phyloP scores from a whole-genome alignment of 352 stramenopile genomes.

The Pythium pyrilobum region DNA sequence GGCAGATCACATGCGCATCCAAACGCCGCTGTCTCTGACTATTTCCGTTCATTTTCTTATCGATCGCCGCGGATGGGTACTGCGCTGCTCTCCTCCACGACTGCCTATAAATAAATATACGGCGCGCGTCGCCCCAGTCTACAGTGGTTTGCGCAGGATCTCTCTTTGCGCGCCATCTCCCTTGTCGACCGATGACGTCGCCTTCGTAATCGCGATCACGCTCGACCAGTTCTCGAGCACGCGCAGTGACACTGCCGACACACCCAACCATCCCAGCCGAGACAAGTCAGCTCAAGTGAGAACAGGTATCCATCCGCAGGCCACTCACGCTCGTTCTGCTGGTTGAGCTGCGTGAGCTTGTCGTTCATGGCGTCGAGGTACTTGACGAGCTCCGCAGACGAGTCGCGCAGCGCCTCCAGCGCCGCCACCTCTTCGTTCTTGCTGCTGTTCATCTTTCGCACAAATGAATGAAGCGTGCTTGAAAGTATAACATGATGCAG shows the following conservation, averaged over 20 bases:
- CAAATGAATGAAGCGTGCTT: no score
- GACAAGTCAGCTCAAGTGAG: no score
- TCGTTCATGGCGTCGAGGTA: conserved; percentile 72
- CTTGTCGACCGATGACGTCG: conserved; percentile 24
- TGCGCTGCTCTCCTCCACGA: neutral
- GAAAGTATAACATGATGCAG: conserved; percentile 10
- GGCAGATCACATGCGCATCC: no score
- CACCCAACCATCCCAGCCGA: neutral
- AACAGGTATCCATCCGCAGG: no score
- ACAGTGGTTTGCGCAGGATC: conserved; percentile 54
- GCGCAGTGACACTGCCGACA: conserved; percentile 48
- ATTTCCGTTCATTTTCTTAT: no score
- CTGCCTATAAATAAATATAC: conserved; percentile 20
- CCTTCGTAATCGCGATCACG: conserved; percentile 68
- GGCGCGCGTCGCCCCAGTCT: neutral
- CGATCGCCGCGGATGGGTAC: neutral
- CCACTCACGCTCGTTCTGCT: conserved; percentile 74
- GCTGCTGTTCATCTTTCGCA: conserved; percentile 18
- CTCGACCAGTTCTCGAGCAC: conserved; percentile 82
- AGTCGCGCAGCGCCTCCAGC: conserved; percentile 74
- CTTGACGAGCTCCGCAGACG: conserved; percentile 65
- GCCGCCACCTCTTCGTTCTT: conserved; percentile 80
- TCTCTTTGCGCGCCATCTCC: conserved; percentile 27
- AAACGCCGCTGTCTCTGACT: no score
- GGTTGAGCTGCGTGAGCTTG: conserved; percentile 70